These are phyloP conservation scores for Aspergillus quadricinctus DNA, from an alignment of 2,329 filamentous ascomycete genomes.

Conservation along the genomic window DNA sequence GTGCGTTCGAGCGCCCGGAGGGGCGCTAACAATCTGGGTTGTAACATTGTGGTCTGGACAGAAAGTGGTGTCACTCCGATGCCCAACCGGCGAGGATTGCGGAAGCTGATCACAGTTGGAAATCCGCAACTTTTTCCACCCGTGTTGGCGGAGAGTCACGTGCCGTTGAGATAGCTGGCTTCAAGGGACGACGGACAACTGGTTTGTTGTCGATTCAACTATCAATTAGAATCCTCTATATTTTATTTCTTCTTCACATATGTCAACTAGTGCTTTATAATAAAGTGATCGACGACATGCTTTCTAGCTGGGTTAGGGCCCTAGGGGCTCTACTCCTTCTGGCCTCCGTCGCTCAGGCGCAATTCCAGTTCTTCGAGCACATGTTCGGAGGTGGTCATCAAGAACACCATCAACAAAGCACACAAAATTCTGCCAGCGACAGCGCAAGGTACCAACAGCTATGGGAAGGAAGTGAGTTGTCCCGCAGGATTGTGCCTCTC, in stretches of 20 bases:
- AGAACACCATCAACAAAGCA: slow-evolving; percentile 54
- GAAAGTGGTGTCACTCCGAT: background rate
- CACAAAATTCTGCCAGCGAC: slow-evolving; percentile 78
- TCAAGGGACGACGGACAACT: slow-evolving; percentile 12
- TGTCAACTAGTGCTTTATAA: background rate
- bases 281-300: slow-evolving; percentile 14
- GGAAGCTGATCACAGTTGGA: slow-evolving; percentile 12
- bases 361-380: slow-evolving; percentile 97
- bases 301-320: slow-evolving; percentile 20
- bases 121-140: slow-evolving; percentile 18
- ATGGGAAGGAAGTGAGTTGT: slow-evolving; percentile 59
- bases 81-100: slow-evolving; percentile 4
- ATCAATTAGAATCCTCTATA: background rate
- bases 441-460: slow-evolving; percentile 70
- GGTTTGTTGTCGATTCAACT: background rate
- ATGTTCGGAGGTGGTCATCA: slow-evolving; percentile 73
- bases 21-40: slow-evolving; percentile 39
- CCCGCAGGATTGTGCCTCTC: background rate
- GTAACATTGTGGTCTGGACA: slow-evolving; percentile 34
- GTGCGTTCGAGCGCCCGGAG: slow-evolving; percentile 36
- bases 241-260: background rate
- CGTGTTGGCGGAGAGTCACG: slow-evolving; percentile 20
- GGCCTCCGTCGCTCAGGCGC: slow-evolving; percentile 59
- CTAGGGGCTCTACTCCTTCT: slow-evolving; percentile 54
- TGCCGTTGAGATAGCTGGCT: slow-evolving; percentile 27